Evolutionary conservation across 169 alveolate species (phyloP), one percentile per base, ranked within the genome.

Genomic region (Plasmodium yoelii): DNA sequence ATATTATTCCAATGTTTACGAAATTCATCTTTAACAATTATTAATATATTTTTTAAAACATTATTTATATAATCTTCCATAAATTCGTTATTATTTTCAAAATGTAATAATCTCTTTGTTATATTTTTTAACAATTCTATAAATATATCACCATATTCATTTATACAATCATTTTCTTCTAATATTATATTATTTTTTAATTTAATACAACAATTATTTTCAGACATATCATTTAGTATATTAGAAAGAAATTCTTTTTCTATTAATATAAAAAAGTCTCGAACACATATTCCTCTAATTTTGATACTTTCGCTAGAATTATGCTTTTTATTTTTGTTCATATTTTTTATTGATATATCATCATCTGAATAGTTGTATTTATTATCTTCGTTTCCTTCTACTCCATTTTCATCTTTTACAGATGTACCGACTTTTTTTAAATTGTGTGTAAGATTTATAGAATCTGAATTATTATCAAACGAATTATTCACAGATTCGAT

Each of bases 21-120:
- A 82, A 82, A 82, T 65, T 82, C 90, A 26, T 82, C 90, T 46
- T 82, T 82, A 2, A 61, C 82, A 47, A 82, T 82, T 19, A 82
- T 47, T 55, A 82, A 61, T 67, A 67, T 46, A 47, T 82, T 71
- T 44, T 82, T 82, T 71, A 82, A 70, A 12, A 82, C 90, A n/a
- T 51, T 49, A 18, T 67, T 67, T 26, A 53, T 39, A 51, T 82
- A 82, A 34, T 67, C 73, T 53, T 82, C 77, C 47, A 82, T 15
- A 47, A 82, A 82, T n/a, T 60, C 67, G 0, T 7, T 24, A 56
- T 46, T 73, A n/a, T 19, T 34, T 19, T 59, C 44, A 42, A 73
- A 73, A 24, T 18, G 42, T 44, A 19, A 6, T 34, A 73, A 57
- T 44, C 87, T 56, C 10, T 39, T 56, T 12, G 12, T 12, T 57